These are phyloP conservation scores for Tremellales sp. DNA, from an alignment of 1,284 basidiomycete species.

Conservation along the genomic window DNA sequence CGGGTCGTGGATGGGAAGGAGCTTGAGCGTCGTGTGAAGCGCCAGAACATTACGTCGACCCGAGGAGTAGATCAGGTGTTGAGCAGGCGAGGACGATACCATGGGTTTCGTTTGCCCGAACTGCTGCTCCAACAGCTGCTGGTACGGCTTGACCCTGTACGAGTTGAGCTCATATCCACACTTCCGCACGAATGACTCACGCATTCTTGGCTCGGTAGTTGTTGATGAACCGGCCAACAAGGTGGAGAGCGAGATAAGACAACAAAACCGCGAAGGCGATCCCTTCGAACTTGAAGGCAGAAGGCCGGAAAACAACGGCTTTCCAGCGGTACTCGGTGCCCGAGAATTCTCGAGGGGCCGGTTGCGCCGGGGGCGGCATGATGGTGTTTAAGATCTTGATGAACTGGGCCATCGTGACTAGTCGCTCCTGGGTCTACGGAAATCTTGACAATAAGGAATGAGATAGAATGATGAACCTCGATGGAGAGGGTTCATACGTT, in stretches of 20 bases:
- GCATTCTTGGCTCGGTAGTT: constrained; percentile 29
- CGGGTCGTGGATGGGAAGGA: constrained; percentile 79
- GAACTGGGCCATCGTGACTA: constrained; percentile 42
- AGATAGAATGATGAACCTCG: too few species aligned
- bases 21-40: constrained; percentile 70
- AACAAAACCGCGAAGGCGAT: constrained; percentile 56
- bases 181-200: constrained; percentile 19
- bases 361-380: constrained; percentile 46
- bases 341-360: constrained; percentile 52
- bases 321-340: constrained; percentile 68
- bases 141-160: constrained; percentile 23
- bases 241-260: constrained; percentile 33
- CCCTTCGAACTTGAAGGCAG: constrained; percentile 67
- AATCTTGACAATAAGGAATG: too few species aligned
- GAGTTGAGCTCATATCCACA: neutral
- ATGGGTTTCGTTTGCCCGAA: constrained; percentile 31
- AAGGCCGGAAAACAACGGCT: constrained; percentile 72
- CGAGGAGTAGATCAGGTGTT: constrained; percentile 75
- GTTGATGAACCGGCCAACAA: constrained; percentile 39
- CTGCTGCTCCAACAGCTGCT: constrained; percentile 21
- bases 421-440: too few species aligned
- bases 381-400: constrained; percentile 54
- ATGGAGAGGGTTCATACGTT: too few species aligned
- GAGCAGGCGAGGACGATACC: constrained; percentile 34
- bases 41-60: constrained; percentile 70